These are phyloP conservation scores for Fomitopsis betulina DNA, from an alignment of 1,284 basidiomycete species.

Conservation along the genomic window DNA sequence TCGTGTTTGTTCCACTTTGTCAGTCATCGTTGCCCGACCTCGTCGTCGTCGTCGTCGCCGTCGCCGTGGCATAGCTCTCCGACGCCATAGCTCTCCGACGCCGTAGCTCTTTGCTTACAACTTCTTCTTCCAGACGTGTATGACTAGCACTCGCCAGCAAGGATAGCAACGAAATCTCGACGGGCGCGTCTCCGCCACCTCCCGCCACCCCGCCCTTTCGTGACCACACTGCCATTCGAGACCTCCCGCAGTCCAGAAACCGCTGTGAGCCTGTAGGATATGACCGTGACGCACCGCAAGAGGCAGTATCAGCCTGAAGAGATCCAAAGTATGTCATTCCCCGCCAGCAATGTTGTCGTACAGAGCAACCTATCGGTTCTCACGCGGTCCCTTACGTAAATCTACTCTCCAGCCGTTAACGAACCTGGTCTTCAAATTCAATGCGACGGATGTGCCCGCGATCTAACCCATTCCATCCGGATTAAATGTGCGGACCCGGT, in stretches of 20 bases:
- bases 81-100: not conserved
- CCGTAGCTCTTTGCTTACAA: not conserved
- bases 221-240: not conserved
- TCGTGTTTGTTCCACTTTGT: slow-evolving; percentile 1
- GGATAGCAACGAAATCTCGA: not conserved
- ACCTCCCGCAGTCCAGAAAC: not conserved
- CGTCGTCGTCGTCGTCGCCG: slow-evolving; percentile 24
- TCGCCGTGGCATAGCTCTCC: slow-evolving; percentile 20
- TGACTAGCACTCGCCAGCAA: not conserved
- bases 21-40: not conserved
- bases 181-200: not conserved
- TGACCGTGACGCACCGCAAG: slow-evolving; percentile 78
- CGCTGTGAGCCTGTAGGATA: slow-evolving; percentile 23
- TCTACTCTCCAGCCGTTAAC: slow-evolving; percentile 50
- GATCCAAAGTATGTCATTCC: slow-evolving; percentile 55
- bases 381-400: slow-evolving; percentile 38
- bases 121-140: not conserved
- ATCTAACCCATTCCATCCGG: slow-evolving; percentile 85
- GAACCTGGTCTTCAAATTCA: slow-evolving; percentile 76
- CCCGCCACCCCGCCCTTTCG: not conserved
- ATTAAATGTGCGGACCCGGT: slow-evolving; percentile 86
- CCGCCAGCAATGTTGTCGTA: slow-evolving; percentile 22
- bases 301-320: slow-evolving; percentile 69
- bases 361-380: slow-evolving; percentile 25
- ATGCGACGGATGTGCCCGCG: slow-evolving; percentile 69